Evolutionary conservation across 108 stramenopile species (phyloP).

Genomic region (Fragilaria crotonensis): DNA sequence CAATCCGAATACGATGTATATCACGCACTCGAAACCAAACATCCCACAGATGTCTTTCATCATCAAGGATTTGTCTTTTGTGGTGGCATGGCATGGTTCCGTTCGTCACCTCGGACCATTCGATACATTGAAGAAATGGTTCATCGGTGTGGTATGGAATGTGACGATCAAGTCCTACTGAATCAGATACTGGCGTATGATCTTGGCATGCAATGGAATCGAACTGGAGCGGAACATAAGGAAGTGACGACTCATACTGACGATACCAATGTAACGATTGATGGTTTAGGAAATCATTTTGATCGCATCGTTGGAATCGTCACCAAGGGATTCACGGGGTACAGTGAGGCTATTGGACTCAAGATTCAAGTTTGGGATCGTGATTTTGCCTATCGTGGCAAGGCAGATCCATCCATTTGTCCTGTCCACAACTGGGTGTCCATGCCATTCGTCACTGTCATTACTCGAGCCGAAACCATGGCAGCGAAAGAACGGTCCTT

Average conservation of each 20-base stretch:
- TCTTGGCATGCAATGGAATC: constrained; percentile 32
- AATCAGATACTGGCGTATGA: constrained; percentile 20
- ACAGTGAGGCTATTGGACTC: constrained; percentile 23
- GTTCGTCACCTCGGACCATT: constrained; percentile 19
- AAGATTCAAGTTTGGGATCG: constrained; percentile 43
- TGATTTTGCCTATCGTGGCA: no score
- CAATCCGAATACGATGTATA: constrained; percentile 25
- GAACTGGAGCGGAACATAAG: no score
- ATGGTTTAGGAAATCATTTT: no score
- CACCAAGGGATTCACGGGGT: constrained; percentile 22
- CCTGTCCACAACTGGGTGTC: constrained; percentile 45
- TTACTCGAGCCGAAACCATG: no score
- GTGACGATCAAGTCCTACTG: constrained; percentile 47
- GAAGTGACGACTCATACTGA: constrained; percentile 9
- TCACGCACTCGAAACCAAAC: constrained; percentile 34
- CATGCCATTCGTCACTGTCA: no score
- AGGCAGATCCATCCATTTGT: constrained; percentile 21
- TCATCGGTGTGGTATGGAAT: constrained; percentile 25
- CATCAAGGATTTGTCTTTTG: constrained; percentile 39
- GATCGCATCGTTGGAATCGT: constrained; percentile 18
- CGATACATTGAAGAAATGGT: constrained; percentile 28
- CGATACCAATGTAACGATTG: no score
- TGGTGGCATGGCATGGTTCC: no score
- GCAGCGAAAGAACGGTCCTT: no score
- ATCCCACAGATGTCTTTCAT: constrained; percentile 17